Base-by-base conservation (phyloP, 441 rosid genomes). In the Sinapis alba region DNA sequence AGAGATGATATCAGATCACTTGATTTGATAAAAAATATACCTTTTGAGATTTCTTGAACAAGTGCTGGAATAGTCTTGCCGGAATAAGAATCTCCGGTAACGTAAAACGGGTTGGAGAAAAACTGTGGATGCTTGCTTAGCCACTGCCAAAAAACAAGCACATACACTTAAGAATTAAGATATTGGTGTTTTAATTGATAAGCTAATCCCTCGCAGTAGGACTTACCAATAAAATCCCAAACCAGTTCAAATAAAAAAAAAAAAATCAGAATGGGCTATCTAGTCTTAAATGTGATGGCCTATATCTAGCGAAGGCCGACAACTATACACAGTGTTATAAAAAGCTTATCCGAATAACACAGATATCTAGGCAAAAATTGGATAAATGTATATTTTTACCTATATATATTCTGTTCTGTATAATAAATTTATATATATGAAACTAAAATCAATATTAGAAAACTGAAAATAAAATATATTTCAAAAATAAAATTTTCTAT, bases 41-140 rank as follows among this genome's bases (percentile, higher is more conserved):
- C 84, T 58, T 76, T 45, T 56, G 84, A 73, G 15, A 85, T 80
- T 45, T 75, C 71, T 77, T 13, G 77, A 10, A 73, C 80, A 51
- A 83, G 43, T 11, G 80, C 57, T 0, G 88, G 88, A 61, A 86
- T 28, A 16, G 76, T 26, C 69, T 34, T 78, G n/a, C 87, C 90
- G 2, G 87, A 73, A 43, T 82, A 77, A 0, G 88, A 85, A 75
- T 82, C 79, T 28, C 86, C 84, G 0, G 57, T 64, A 11, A 79
- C 54, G 9, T 79, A 85, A 13, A 82, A 53, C 11, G 79, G 68
- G 15, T 82, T 83, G 4, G 38, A 34, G 3, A 21, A 32, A 79
- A 80, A 83, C 15, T 78, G 19, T 0, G 82, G 81, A 73, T 85
- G 86, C 38, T 69, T 45, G 4, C 62, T 19, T 62, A 85, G 61